Evolutionary conservation across 495 filamentous ascomycete species (phyloP).

Genomic region (Daldinia bambusicola): DNA sequence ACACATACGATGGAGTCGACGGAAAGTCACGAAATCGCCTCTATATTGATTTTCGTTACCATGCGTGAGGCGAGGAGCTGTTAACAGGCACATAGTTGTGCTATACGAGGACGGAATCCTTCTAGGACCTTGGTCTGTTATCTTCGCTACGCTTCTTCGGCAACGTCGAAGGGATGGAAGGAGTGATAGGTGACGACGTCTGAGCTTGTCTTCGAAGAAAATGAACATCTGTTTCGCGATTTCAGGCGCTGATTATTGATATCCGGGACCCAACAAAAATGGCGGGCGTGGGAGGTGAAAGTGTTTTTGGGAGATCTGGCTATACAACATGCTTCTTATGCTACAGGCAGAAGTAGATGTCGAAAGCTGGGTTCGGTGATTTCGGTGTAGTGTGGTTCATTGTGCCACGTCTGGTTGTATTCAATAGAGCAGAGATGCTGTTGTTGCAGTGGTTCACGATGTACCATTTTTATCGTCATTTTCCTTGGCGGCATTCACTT

Average conservation of each 20-base stretch:
- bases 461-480: not conserved
- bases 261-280: conserved; percentile 13
- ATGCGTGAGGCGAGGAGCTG: conserved; percentile 3
- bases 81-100: conserved; percentile 29
- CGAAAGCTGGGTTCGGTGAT: not conserved
- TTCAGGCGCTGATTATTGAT: not conserved
- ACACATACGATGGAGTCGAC: conserved; percentile 4
- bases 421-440: conserved; percentile 44
- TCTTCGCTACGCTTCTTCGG: not conserved
- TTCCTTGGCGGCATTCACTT: conserved; percentile 27
- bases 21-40: not conserved
- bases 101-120: not conserved
- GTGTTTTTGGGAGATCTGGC: conserved; percentile 24
- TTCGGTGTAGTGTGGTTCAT: conserved; percentile 35
- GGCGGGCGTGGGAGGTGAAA: conserved; percentile 29
- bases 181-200: not conserved
- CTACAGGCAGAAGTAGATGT: conserved; percentile 2
- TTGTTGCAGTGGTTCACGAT: conserved; percentile 7
- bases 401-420: conserved; percentile 40
- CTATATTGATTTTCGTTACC: not conserved
- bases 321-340: not conserved
- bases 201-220: not conserved
- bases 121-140: not conserved
- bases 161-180: not conserved
- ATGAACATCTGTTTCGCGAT: not conserved